Conservation (phyloP, 2,329 filamentous ascomycete species). For the Aschersonia sp. region DNA sequence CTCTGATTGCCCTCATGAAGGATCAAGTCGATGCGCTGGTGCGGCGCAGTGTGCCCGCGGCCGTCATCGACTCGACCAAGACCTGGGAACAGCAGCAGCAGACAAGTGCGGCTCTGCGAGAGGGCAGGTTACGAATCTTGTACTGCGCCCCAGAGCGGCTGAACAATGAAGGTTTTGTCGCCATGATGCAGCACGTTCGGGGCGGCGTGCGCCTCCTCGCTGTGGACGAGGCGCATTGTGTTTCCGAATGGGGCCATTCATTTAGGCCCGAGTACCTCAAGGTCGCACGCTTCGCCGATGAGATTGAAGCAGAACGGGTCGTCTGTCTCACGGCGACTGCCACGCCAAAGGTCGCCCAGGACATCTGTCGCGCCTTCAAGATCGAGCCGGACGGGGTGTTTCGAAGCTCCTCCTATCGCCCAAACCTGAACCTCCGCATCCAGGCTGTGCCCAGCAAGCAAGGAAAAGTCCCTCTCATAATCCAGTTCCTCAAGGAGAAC, state of each 20-base stretch:
- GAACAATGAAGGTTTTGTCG: slow-evolving; percentile 46
- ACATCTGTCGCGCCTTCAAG: slow-evolving; percentile 36
- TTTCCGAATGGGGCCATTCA: slow-evolving; percentile 35
- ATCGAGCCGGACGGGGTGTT: slow-evolving; percentile 34
- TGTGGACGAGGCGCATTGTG: slow-evolving; percentile 44
- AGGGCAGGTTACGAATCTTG: slow-evolving; percentile 27
- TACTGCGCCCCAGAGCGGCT: slow-evolving; percentile 46
- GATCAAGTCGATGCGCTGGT: slow-evolving; percentile 42
- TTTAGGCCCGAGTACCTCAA: slow-evolving; percentile 6
- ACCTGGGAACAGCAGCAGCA: slow-evolving; percentile 9
- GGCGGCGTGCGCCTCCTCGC: slow-evolving; percentile 42
- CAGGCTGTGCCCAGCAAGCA: slow-evolving; percentile 24
- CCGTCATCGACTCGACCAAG: slow-evolving; percentile 41
- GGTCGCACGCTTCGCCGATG: slow-evolving; percentile 39
- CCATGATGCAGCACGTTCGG: slow-evolving; percentile 35
- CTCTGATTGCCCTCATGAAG: slow-evolving; percentile 44
- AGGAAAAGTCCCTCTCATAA: slow-evolving; percentile 21
- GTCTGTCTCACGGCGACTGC: slow-evolving; percentile 47
- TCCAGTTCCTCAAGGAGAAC: slow-evolving; percentile 26
- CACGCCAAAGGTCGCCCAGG: slow-evolving; percentile 37
- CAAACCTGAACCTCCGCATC: slow-evolving; percentile 41
- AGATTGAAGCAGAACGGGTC: slow-evolving; percentile 41
- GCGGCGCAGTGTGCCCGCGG: slow-evolving; percentile 33
- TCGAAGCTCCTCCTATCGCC: slow-evolving; percentile 41
- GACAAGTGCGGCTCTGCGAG: background rate